These are phyloP conservation scores for Apostasia ramifera DNA, from an alignment of 106 monocot species.

Conservation along the genomic window DNA sequence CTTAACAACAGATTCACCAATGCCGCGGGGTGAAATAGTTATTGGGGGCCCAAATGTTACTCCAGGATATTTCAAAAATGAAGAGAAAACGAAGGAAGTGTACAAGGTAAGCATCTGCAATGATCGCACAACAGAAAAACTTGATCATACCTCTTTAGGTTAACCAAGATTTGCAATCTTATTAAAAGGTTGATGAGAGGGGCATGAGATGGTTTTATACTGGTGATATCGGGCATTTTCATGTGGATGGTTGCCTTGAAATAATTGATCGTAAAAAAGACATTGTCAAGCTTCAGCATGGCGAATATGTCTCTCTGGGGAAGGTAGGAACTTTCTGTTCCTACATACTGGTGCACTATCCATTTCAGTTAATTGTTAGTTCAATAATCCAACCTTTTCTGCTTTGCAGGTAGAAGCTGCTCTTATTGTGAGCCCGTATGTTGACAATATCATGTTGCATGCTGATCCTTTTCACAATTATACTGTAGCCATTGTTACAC, in stretches of 20 bases:
- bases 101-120: conserved; percentile 54
- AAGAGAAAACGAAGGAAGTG: conserved; percentile 88
- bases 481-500: conserved; percentile 82
- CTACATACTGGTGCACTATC: background rate
- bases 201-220: conserved; percentile 96
- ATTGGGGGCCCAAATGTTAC: conserved; percentile 98
- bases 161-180: conserved; percentile 3
- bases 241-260: conserved; percentile 35
- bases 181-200: conserved; percentile 64
- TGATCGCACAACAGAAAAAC: too few species aligned
- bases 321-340: conserved; percentile 45
- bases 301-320: conserved; percentile 94
- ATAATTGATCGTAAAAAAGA: conserved; percentile 96
- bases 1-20: conserved; percentile 64
- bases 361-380: background rate
- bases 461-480: conserved; percentile 82
- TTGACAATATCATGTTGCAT: conserved; percentile 95
- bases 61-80: conserved; percentile 91
- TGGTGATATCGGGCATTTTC: conserved; percentile 78
- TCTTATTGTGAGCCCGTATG: conserved; percentile 71
- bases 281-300: conserved; percentile 97
- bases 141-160: background rate
- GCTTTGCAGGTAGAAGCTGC: conserved; percentile 77
- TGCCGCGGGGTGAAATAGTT: conserved; percentile 98
- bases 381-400: conserved; percentile 3